Evolutionary conservation across 2,329 filamentous ascomycete species (phyloP).

Genomic region (Trichoderma simmonsii): DNA sequence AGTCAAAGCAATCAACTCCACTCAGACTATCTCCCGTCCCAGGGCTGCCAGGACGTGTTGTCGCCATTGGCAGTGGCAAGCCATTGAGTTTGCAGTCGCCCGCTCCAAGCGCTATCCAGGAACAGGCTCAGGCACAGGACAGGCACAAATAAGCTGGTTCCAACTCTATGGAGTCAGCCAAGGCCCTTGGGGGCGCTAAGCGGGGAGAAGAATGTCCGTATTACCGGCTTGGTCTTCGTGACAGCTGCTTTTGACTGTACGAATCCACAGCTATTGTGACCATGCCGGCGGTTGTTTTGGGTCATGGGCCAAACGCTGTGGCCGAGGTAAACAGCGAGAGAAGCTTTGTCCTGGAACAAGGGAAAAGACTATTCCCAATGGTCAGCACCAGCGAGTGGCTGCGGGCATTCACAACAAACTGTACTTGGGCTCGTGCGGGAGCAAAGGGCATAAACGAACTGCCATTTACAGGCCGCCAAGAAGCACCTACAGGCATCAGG

Average conservation of each 20-base stretch:
- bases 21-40: background rate
- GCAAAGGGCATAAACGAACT: conserved; percentile 5
- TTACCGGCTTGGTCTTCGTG: conserved; percentile 2
- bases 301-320: background rate
- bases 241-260: background rate
- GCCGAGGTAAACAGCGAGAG: background rate
- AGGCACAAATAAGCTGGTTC: background rate
- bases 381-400: background rate
- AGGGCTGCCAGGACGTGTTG: background rate
- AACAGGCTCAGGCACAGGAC: background rate
- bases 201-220: background rate
- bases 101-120: background rate
- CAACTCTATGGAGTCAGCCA: background rate
- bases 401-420: background rate
- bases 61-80: background rate
- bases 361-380: background rate
- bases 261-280: conserved; percentile 13
- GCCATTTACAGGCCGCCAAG: conserved; percentile 3
- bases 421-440: background rate
- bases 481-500: background rate
- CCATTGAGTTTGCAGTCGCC: background rate
- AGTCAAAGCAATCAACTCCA: background rate
- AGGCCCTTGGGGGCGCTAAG: background rate
- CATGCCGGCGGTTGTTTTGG: conserved; percentile 4
- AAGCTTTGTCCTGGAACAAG: background rate